A percentile compares a stretch with the other conserved stretches of the same genome.
Evolutionary conservation across 1,284 basidiomycete species (phyloP).

Genomic region (Polyporus tsugae): DNA sequence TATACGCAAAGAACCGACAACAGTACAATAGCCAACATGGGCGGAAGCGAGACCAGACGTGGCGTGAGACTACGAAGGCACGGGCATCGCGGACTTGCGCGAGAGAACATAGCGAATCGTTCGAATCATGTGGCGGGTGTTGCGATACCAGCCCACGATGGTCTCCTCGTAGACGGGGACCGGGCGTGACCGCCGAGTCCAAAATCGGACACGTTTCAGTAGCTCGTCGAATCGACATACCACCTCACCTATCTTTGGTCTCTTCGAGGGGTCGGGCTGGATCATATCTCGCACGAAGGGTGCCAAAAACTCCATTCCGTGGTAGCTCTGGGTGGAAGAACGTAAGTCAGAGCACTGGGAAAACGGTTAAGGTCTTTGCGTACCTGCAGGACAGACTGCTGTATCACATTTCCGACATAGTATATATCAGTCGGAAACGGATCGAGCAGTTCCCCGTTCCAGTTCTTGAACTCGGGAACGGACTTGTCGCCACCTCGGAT

Average conservation of each 20-base stretch:
- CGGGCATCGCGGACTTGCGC: constrained; percentile 12
- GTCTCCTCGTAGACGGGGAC: constrained; percentile 5
- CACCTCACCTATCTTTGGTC: constrained; percentile 29
- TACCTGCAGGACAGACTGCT: constrained; percentile 39
- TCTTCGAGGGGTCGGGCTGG: constrained; percentile 28
- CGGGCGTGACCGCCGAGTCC: constrained; percentile 21
- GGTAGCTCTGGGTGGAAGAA: constrained; percentile 2
- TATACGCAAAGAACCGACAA: neutral
- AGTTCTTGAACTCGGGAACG: constrained; percentile 16
- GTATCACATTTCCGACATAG: constrained; percentile 40
- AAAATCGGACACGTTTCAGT: neutral
- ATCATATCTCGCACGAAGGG: constrained; percentile 30
- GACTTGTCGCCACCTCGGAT: constrained; percentile 22
- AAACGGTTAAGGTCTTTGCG: neutral
- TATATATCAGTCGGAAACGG: constrained; percentile 43
- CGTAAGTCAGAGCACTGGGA: no score
- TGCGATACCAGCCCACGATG: neutral
- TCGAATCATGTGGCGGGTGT: constrained; percentile 8
- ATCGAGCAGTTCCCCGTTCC: constrained; percentile 26
- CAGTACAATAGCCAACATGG: neutral
- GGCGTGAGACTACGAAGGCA: neutral
- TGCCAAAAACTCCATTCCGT: constrained; percentile 25
- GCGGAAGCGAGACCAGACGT: neutral
- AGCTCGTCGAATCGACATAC: constrained; percentile 21
- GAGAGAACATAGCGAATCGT: constrained; percentile 15